Evolutionary conservation across 2,329 filamentous ascomycete species (phyloP), one percentile per base, ranked within the genome.

Genomic region (Aspergillus niger): DNA sequence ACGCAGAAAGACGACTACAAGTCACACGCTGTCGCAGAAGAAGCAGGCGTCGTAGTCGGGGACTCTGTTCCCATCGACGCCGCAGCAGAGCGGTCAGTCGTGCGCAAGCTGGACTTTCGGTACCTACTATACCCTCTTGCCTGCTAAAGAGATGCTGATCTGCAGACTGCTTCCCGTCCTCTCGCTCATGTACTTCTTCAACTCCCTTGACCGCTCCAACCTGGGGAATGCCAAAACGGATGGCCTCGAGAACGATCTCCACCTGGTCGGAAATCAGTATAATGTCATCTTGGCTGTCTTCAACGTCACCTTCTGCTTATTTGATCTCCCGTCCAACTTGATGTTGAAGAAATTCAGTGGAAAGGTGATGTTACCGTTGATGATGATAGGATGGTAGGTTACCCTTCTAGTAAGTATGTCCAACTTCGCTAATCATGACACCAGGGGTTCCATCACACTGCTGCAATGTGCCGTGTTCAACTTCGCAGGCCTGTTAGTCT

Each of bases 221-320:
- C 68, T 83, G 11, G 80, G 81, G 53, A 83, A 83, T 65, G 81
- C 81, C 4, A 78, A 85, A 68, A 85, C 82, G 0, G 80, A 75
- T 36, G 79, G 79, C 3, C 69, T 83, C 11, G 76, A 81, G 57
- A 69, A 74, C 32, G 71, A 74, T 68, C 74, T 89, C 10, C 70
- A 81, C 24, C 85, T 90, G 70, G 77, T 77, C n/a, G 72, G 74
- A 5, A 80, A 85, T 64, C 82, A 89, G 69, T 89, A 90, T 75
- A 89, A 88, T 69, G 81, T 84, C 39, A 83, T 89, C 58, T 73
- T 90, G 48, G 80, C 79, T 53, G 84, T 91, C 61, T 91, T 91
- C 77, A 91, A 88, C 74, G 80, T 90, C 13, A 87, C 88, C 0
- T 89, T 62, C 39, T 60, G 59, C 13, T 44, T 64, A 8, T 62